Conservation (phyloP, 305 asterid species). For the Vinca major region DNA sequence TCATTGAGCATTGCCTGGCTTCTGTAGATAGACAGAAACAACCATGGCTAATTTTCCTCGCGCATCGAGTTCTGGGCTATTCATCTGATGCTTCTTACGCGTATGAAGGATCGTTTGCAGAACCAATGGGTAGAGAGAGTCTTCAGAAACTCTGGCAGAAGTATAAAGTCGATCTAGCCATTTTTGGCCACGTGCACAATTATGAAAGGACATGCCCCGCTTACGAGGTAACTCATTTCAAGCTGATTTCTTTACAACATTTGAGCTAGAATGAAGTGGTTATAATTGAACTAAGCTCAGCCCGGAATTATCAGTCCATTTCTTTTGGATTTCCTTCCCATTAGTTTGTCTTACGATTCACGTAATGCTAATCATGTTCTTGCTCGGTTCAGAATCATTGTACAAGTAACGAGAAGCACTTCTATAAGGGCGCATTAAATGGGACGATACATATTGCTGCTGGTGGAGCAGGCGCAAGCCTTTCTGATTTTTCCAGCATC, state of each 20-base stretch:
- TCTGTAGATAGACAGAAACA: slow-evolving; percentile 72
- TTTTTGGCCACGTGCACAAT: slow-evolving; percentile 68
- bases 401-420: slow-evolving; percentile 44
- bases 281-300: no score
- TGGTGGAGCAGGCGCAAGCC: slow-evolving; percentile 84
- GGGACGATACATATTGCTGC: slow-evolving; percentile 84
- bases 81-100: slow-evolving; percentile 51
- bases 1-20: slow-evolving; percentile 69
- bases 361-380: no score
- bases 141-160: slow-evolving; percentile 91
- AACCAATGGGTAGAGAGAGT: slow-evolving; percentile 69
- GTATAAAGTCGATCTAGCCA: slow-evolving; percentile 72
- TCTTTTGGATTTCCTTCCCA: no score
- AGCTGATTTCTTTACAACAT: not conserved
- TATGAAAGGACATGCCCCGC: slow-evolving; percentile 75
- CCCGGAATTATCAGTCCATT: no score
- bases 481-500: slow-evolving; percentile 42
- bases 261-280: not conserved
- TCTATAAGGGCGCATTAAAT: slow-evolving; percentile 53
- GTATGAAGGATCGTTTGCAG: slow-evolving; percentile 54
- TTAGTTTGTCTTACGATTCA: no score
- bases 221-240: slow-evolving; percentile 18
- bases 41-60: slow-evolving; percentile 78
- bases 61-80: slow-evolving; percentile 75
- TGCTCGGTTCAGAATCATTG: slow-evolving; percentile 44